Conservation (phyloP, 1,284 basidiomycete species). For the Mycena sp. region DNA sequence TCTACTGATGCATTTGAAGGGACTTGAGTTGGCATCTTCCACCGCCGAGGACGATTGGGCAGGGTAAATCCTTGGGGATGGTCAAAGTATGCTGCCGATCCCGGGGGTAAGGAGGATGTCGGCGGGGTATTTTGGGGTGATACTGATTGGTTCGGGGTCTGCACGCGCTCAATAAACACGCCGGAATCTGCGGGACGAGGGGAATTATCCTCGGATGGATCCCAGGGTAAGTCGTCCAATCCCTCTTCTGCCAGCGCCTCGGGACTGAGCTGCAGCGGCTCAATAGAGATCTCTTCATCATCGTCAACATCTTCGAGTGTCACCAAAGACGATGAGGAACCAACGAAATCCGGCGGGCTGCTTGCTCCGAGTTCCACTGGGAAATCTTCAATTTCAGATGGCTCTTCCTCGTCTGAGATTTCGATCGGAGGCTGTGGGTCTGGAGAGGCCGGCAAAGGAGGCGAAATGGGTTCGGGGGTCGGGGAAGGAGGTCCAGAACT, state of each 20-base stretch:
- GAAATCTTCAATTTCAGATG: no score
- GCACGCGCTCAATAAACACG: background rate
- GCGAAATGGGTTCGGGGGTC: no score
- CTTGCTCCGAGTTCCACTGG: no score
- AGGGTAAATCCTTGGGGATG: background rate
- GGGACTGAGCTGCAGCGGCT: background rate
- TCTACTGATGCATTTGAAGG: slow-evolving; percentile 8
- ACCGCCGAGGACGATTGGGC: slow-evolving; percentile 2
- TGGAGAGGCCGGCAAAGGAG: no score
- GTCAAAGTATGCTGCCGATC: background rate
- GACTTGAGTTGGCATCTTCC: background rate
- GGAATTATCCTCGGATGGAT: slow-evolving; percentile 1
- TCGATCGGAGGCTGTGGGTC: no score
- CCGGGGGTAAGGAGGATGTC: background rate
- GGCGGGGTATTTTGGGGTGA: no score
- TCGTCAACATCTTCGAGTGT: slow-evolving; percentile 30
- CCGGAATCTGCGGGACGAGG: background rate
- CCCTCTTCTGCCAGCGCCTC: slow-evolving; percentile 3
- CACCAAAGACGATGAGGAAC: slow-evolving; percentile 24
- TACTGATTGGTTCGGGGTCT: background rate
- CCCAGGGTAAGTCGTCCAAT: slow-evolving; percentile 3
- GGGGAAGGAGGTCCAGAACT: background rate
- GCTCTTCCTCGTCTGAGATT: no score
- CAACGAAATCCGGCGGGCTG: no score
- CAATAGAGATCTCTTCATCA: background rate